Evolutionary conservation across 257 asterid species (phyloP).

Genomic region (Fraxinus quadrangulata): DNA sequence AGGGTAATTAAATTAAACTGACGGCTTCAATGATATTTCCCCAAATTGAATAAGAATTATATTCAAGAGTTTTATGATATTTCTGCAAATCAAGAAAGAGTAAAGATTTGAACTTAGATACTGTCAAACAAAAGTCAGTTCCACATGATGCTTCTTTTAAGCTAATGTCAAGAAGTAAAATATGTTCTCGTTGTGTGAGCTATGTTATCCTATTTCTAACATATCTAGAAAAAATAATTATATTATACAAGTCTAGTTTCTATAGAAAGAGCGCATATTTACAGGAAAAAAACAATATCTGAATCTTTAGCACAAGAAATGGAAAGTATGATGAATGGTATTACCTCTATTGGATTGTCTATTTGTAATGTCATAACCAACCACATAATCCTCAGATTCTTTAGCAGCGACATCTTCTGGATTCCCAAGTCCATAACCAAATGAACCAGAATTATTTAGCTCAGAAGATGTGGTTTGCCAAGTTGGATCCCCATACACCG

Average conservation of each 20-base stretch:
- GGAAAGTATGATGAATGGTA: constrained; percentile 1
- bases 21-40: background rate
- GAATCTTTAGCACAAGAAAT: constrained; percentile 10
- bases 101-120: background rate
- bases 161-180: constrained; percentile 7
- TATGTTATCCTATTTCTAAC: background rate
- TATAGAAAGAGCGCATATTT: background rate
- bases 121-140: constrained; percentile 8
- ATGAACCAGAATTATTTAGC: constrained; percentile 44
- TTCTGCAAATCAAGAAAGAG: constrained; percentile 3
- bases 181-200: background rate
- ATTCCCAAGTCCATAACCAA: constrained; percentile 48
- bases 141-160: constrained; percentile 17
- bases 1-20: background rate
- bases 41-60: background rate
- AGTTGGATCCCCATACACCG: constrained; percentile 59
- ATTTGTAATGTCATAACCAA: constrained; percentile 51
- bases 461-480: constrained; percentile 58
- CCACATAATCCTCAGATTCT: constrained; percentile 55
- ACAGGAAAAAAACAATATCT: background rate
- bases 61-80: background rate
- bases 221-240: constrained; percentile 15
- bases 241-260: background rate
- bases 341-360: constrained; percentile 66
- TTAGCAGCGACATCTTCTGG: constrained; percentile 45